Base-by-base conservation (phyloP, 2,329 filamentous ascomycete species). In the Nothopassalora personata region DNA sequence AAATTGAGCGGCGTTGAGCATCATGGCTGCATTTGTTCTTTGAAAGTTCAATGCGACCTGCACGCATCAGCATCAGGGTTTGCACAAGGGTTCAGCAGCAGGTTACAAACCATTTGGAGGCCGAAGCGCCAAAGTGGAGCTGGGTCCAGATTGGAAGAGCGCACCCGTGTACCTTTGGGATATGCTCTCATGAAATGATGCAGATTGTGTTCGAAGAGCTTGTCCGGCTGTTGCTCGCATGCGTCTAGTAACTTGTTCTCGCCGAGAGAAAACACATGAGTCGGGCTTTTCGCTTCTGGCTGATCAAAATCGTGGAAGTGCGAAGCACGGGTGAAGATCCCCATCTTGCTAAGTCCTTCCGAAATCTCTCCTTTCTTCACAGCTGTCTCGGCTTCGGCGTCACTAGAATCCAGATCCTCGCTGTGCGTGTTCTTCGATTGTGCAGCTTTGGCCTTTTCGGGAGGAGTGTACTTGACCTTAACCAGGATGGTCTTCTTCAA, bases 1-100 rank as follows among this genome's bases (percentile, higher is more conserved):
- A 74, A 96, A 96, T 90, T 96, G 94, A 66, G 85, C 92, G 70
- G 94, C 87, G 70, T 97, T 97, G 13, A 96, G 82, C 93, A 97
- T 97, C 87, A 95, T 95, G 33, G 90, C 91, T 66, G 90, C 88
- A 69, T 97, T 91, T 73, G 89, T 86, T 61, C 86, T 87, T 74
- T 97, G 92, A 90, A 92, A 97, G 75, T 97, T 97, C 61, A 97
- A 79, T 0, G 92, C 92, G 1, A 95, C 91, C 61, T 63, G 46
- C 23, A 15, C 6, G 15, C 33, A 18, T 31, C 30, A 43, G 39
- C 15, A n/a, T 57, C 31, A 54, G 11, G 9, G n/a, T 59, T 46
- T 54, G 52, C 33, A 43, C 7, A n/a, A 43, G 8, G 7, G 7
- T 34, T 34, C 31, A 11, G 31, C 7, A 13, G 39, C 5, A 27